These are phyloP conservation scores for Metrosideros polymorpha DNA, from an alignment of 441 rosid species.

Conservation along the genomic window DNA sequence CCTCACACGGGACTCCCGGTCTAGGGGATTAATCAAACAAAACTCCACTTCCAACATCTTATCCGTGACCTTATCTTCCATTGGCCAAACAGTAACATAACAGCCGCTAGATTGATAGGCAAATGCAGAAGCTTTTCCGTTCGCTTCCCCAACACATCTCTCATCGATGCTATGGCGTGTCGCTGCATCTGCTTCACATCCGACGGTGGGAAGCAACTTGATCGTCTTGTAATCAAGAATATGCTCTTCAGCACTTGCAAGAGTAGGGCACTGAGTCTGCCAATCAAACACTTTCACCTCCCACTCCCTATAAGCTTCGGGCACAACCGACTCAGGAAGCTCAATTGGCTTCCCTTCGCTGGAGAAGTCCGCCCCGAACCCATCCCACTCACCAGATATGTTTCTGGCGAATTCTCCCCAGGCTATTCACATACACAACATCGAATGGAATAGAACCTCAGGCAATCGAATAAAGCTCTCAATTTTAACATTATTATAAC, in stretches of 20 bases:
- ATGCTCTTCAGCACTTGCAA: slow-evolving; percentile 36
- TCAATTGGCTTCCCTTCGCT: slow-evolving; percentile 56
- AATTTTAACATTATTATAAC: background rate
- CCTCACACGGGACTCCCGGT: slow-evolving; percentile 78
- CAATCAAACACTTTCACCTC: slow-evolving; percentile 89
- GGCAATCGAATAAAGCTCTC: background rate
- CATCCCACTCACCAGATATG: slow-evolving; percentile 96
- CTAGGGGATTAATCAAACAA: slow-evolving; percentile 71
- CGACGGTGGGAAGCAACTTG: slow-evolving; percentile 91
- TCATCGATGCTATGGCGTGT: slow-evolving; percentile 51
- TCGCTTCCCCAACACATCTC: slow-evolving; percentile 30
- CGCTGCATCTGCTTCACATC: slow-evolving; percentile 96
- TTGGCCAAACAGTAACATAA: slow-evolving; percentile 66
- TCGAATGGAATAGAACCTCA: background rate
- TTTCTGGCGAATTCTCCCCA: slow-evolving; percentile 74
- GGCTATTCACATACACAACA: slow-evolving; percentile 12
- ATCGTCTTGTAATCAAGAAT: slow-evolving; percentile 47
- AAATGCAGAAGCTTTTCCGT: slow-evolving; percentile 35
- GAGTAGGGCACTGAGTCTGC: slow-evolving; percentile 96
- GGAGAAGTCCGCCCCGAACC: slow-evolving; percentile 80
- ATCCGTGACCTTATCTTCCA: slow-evolving; percentile 2
- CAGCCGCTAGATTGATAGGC: slow-evolving; percentile 60
- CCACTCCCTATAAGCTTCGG: slow-evolving; percentile 90
- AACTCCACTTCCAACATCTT: slow-evolving; percentile 57
- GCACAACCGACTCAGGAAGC: slow-evolving; percentile 78